Evolutionary conservation across 225 moss, liverwort and hornwort species (phyloP), one percentile per base, ranked within the genome.

Genomic region (Sphagnum contortum): DNA sequence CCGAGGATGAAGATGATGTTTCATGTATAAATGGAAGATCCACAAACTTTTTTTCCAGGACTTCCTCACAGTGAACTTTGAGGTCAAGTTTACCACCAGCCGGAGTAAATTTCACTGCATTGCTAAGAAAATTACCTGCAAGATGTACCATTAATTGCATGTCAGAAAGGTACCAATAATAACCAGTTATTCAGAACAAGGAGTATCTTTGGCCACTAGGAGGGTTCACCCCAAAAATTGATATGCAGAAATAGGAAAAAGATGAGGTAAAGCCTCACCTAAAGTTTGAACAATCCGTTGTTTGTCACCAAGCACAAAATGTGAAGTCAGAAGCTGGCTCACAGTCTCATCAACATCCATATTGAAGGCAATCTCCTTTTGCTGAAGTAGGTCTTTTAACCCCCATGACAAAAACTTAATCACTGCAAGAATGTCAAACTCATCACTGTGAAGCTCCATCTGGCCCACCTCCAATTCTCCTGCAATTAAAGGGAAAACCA

Each of bases 21-120:
- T 75, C 48, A 57, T 9, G 13, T 4, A 45, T 12, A 4, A 44
- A 8, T 2, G 62, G 67, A 0, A 64, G 52, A 14, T 78, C 81
- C 0, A 48, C 8, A 48, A 69, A 73, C n/a, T 72, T 72, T 5
- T 56, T 68, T 48, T 87, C 81, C 44, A 74, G 62, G 46, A 90
- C 77, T 49, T 87, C 82, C 71, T 87, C 83, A 14, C 89, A 90
- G 3, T 72, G 73, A 4, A 90, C 13, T 5, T 84, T 78, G 47
- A 90, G 73, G 54, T 90, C 87, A 57, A 90, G 49, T n/a, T 76
- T 84, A 3, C 89, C 89, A 62, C 89, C 87, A 44, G 87, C 62
- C 8, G 84, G 81, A 12, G 87, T 90, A n/a, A 90, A 90, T 67
- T 90, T 90, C 1, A 90, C 81, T 8, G 89, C 89, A 59, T 90